Evolutionary conservation across 1,139 yeast genomes (phyloP).

Genomic region (Yamadazyma diddensiae): DNA sequence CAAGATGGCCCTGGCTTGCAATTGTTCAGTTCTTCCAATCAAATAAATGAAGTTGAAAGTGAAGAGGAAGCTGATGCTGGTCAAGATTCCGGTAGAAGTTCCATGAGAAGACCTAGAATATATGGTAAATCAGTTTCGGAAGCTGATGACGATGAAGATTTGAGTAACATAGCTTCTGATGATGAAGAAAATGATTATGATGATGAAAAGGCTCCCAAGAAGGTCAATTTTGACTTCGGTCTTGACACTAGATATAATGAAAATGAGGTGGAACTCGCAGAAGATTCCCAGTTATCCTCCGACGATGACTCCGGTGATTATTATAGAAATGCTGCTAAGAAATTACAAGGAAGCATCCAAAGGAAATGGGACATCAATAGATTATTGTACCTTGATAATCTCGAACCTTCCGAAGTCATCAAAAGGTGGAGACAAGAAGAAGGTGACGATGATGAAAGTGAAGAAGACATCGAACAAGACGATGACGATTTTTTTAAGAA

Average conservation of each 20-base stretch:
- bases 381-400: slow-evolving; percentile 71
- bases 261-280: slow-evolving; percentile 50
- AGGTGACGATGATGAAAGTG: slow-evolving; percentile 46
- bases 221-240: slow-evolving; percentile 48
- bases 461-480: slow-evolving; percentile 50
- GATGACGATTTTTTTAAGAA: slow-evolving; percentile 65
- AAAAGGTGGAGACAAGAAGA: slow-evolving; percentile 65
- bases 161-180: slow-evolving; percentile 39
- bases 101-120: slow-evolving; percentile 58
- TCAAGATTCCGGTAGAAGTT: slow-evolving; percentile 52
- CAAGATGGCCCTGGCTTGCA: slow-evolving; percentile 70
- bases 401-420: slow-evolving; percentile 73
- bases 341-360: slow-evolving; percentile 36
- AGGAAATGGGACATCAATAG: slow-evolving; percentile 79
- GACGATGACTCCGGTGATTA: slow-evolving; percentile 32
- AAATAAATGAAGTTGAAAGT: slow-evolving; percentile 30
- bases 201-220: slow-evolving; percentile 30
- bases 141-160: slow-evolving; percentile 48
- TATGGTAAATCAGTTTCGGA: slow-evolving; percentile 53
- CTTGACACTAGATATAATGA: slow-evolving; percentile 43
- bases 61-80: slow-evolving; percentile 22
- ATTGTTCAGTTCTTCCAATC: slow-evolving; percentile 61
- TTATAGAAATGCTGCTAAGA: slow-evolving; percentile 46
- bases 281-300: slow-evolving; percentile 42
- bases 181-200: slow-evolving; percentile 30